Base-by-base conservation (phyloP, 192 early-diverging fungal genomes). In the Coemansia sp. region DNA sequence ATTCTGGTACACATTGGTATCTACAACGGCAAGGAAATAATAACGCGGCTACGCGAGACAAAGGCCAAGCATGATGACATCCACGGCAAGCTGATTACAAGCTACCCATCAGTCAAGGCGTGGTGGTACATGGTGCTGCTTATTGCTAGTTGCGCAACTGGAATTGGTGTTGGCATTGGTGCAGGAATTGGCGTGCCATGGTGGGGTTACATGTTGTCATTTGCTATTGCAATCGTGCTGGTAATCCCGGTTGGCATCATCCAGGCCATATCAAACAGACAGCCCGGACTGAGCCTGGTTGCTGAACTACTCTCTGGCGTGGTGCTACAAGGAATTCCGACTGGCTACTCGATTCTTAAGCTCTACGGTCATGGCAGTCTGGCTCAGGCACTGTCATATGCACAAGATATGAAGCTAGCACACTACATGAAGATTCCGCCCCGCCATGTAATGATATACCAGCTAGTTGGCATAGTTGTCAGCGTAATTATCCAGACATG, bases 351-450 rank as follows among this genome's bases (percentile, higher is more conserved):
- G 49, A 84, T 88, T 13, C 93, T 93, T 84, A 96, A 96, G 72
- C 87, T 92, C 29, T 86, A 92, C 49, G 91, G 89, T 59, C 86
- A 87, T 62, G 92, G 87, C 27, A 84, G 87, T 35, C 74, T 92
- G 62, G 68, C 82, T 16, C 94, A 98, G 69, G 88, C 87, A 27
- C 62, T 95, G 29, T 80, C 82, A 5, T 88, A 94, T n/a, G 71
- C 78, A 0, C 73, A 75, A 51, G 90, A 92, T 60, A 75, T 90
- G 61, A 92, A 91, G 68, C 77, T 92, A 7, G 91, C 87, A 3
- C 88, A 90, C 61, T 92, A 92, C 62, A 88, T 91, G 86, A 92
- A 92, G 75, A 82, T 92, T 5, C 88, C 92, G 52, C 94, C 94
- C 13, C 81, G 90, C 38, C 82, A 89, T 23, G 88, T 95, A 81